Percentiles rank a stretch among this genome's conserved stretches.
These are phyloP conservation scores for Lachnellula willkommii DNA, from an alignment of 2,329 filamentous ascomycete genomes.

Conservation along the genomic window DNA sequence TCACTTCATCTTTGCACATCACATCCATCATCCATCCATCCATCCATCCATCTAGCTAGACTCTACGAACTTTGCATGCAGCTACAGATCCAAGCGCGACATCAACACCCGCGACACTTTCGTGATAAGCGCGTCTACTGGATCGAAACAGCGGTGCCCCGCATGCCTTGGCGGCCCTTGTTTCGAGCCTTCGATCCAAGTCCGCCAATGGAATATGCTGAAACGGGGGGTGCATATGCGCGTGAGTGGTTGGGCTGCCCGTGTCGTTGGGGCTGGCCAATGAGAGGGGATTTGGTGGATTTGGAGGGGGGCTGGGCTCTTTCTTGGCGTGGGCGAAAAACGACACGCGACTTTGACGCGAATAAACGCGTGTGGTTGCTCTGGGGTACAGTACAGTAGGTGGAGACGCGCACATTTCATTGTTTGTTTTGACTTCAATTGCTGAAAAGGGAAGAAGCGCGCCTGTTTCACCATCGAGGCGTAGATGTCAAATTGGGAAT, in stretches of 20 bases:
- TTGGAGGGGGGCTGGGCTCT: background rate
- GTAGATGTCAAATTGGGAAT: background rate
- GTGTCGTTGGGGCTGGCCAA: conserved; percentile 1
- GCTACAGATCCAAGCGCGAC: background rate
- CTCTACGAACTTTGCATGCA: no score
- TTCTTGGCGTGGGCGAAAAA: background rate
- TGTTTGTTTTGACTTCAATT: background rate
- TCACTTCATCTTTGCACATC: background rate
- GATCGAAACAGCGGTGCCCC: conserved; percentile 8
- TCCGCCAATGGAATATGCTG: conserved; percentile 16
- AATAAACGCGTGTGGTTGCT: conserved; percentile 9
- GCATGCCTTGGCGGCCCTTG: conserved; percentile 7
- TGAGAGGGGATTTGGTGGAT: background rate
- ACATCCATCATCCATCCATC: no score
- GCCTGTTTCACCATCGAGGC: conserved; percentile 7
- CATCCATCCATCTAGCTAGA: no score
- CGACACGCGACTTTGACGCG: conserved; percentile 18
- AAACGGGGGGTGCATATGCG: conserved; percentile 9
- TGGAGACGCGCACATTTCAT: background rate
- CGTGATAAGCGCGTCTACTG: conserved; percentile 23
- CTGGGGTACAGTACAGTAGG: background rate
- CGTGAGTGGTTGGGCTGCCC: background rate
- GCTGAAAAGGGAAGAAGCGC: background rate
- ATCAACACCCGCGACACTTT: conserved; percentile 22
- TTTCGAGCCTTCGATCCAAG: conserved; percentile 8